Evolutionary conservation across 305 asterid species (phyloP).

Genomic region (Stenogyne calaminthoides): DNA sequence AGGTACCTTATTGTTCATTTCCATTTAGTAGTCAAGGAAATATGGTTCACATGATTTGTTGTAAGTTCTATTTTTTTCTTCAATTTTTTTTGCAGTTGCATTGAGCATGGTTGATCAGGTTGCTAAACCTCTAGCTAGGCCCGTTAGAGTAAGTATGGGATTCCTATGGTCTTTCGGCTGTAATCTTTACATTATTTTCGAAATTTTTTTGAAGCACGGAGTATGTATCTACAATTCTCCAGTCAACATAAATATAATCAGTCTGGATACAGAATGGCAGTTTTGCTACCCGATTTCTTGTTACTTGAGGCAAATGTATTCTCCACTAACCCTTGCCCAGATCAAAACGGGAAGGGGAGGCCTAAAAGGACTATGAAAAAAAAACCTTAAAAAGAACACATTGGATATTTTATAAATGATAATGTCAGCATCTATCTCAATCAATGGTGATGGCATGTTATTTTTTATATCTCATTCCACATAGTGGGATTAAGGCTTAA

Average conservation of each 20-base stretch:
- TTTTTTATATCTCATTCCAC: background rate
- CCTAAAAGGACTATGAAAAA: background rate
- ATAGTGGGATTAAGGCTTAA: background rate
- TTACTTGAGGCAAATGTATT: background rate
- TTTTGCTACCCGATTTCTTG: slow-evolving; percentile 9
- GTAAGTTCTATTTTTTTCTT: slow-evolving; percentile 14
- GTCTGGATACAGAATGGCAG: background rate
- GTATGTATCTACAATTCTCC: background rate
- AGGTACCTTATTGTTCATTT: slow-evolving; percentile 52
- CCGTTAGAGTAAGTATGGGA: slow-evolving; percentile 77
- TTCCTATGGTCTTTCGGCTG: background rate
- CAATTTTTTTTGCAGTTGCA: slow-evolving; percentile 59
- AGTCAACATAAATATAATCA: slow-evolving; percentile 5
- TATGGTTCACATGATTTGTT: slow-evolving; percentile 3
- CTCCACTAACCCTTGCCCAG: background rate
- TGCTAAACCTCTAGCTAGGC: slow-evolving; percentile 95
- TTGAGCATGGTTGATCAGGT: slow-evolving; percentile 98
- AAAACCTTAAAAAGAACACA: background rate
- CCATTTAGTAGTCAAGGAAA: background rate
- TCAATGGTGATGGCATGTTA: background rate
- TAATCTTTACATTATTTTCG: background rate
- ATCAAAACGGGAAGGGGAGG: background rate
- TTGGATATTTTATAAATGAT: background rate
- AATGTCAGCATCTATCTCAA: background rate
- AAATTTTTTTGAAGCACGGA: slow-evolving; percentile 6